These are phyloP conservation scores for Lentinula sp. DNA, from an alignment of 768 basidiomycete species.

Conservation along the genomic window DNA sequence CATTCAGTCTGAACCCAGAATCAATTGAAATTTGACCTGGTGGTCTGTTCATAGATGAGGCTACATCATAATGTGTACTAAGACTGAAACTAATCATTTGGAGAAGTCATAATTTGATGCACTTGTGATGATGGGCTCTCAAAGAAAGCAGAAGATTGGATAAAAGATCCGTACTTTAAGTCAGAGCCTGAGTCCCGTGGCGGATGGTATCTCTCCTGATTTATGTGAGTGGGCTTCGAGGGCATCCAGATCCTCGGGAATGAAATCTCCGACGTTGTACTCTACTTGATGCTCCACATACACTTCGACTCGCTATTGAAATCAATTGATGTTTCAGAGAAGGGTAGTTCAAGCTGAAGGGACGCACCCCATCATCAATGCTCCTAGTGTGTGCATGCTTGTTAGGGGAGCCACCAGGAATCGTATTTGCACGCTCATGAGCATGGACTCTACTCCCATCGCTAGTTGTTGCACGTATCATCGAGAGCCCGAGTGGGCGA, in stretches of 20 bases:
- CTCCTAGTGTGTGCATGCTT: neutral
- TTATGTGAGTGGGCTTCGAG: neutral
- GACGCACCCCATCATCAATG: neutral
- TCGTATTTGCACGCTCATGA: neutral
- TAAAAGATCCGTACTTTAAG: too few species aligned
- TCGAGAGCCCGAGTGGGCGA: conserved; percentile 5
- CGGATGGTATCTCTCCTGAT: neutral
- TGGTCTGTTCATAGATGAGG: too few species aligned
- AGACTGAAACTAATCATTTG: too few species aligned
- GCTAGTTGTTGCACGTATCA: neutral
- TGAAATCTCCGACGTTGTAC: neutral
- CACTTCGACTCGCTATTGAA: neutral
- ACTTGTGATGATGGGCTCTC: too few species aligned
- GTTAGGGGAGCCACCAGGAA: neutral
- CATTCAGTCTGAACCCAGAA: too few species aligned
- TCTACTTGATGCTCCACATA: neutral
- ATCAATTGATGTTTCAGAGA: neutral
- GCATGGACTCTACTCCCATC: neutral
- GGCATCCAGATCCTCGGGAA: neutral
- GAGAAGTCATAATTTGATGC: too few species aligned
- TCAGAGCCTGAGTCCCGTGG: neutral
- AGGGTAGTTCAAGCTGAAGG: neutral
- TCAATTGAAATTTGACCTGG: too few species aligned
- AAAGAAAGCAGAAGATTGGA: too few species aligned
- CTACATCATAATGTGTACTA: too few species aligned